Conservation (phyloP, 2,329 filamentous ascomycete genomes). For the Pyrenophora graminea region DNA sequence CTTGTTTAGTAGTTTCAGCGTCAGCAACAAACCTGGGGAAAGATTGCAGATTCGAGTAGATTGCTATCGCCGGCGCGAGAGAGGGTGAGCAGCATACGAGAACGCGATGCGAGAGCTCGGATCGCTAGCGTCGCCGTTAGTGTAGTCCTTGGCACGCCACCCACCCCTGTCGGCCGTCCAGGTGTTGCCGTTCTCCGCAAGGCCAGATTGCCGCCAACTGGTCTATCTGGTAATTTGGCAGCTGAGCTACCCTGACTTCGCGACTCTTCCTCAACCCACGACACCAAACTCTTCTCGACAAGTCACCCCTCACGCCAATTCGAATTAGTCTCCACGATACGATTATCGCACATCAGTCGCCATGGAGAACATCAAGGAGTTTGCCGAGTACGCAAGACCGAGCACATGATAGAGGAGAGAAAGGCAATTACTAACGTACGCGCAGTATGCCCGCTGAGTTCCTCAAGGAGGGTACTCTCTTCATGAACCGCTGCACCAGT, state of each 20-base stretch:
- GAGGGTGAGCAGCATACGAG: constrained; percentile 16
- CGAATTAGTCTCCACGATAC: constrained; percentile 9
- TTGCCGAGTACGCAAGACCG: constrained; percentile 59
- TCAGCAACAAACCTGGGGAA: constrained; percentile 23
- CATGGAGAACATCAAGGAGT: constrained; percentile 71
- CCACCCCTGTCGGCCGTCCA: constrained; percentile 16
- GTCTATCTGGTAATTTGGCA: constrained; percentile 16
- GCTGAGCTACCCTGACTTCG: constrained; percentile 21
- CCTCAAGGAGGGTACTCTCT: constrained; percentile 54
- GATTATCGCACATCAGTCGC: constrained; percentile 44
- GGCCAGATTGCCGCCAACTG: constrained; percentile 32
- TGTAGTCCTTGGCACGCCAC: constrained; percentile 17
- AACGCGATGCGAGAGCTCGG: constrained; percentile 18
- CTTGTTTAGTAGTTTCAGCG: constrained; percentile 9
- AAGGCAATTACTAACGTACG: constrained; percentile 24
- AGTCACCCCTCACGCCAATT: neutral
- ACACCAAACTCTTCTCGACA: neutral
- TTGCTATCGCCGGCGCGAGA: constrained; percentile 17
- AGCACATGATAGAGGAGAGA: neutral
- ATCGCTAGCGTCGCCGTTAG: constrained; percentile 6
- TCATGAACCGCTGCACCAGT: constrained; percentile 56
- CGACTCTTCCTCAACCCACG: constrained; percentile 19
- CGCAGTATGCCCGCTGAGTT: constrained; percentile 47
- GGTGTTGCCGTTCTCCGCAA: constrained; percentile 35
- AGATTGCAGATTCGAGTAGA: constrained; percentile 11